A percentile compares a stretch with the other conserved stretches of the same genome.
Conservation (phyloP, 2,329 filamentous ascomycete genomes). For the Malbranchea zuffiana region DNA sequence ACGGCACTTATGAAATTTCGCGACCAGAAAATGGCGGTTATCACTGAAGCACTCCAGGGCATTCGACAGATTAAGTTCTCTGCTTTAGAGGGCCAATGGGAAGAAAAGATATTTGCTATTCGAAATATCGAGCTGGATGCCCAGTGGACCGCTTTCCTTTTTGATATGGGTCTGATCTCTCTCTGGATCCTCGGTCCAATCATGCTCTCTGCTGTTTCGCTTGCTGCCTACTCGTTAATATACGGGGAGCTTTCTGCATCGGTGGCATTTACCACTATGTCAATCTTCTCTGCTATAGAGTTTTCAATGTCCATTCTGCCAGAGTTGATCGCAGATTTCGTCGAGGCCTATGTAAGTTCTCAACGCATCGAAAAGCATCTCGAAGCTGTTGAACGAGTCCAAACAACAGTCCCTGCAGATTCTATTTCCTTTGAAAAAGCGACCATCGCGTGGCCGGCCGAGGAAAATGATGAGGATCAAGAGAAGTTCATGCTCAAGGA, state of each 20-base stretch:
- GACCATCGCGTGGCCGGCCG: conserved; percentile 63
- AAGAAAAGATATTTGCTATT: conserved; percentile 54
- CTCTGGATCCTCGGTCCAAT: conserved; percentile 68
- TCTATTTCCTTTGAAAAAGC: conserved; percentile 56
- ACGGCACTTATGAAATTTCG: conserved; percentile 63
- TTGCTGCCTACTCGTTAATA: conserved; percentile 56
- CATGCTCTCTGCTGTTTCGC: conserved; percentile 58
- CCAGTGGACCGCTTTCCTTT: conserved; percentile 55
- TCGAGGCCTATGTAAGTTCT: conserved; percentile 64
- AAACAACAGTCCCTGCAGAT: conserved; percentile 45
- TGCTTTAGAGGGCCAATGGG: conserved; percentile 64
- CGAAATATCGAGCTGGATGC: conserved; percentile 56
- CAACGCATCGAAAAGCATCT: conserved; percentile 63
- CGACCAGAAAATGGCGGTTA: conserved; percentile 62
- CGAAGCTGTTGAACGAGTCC: conserved; percentile 51
- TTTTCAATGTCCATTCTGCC: conserved; percentile 59
- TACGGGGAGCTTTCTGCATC: conserved; percentile 57
- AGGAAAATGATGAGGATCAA: conserved; percentile 44
- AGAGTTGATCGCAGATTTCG: conserved; percentile 56
- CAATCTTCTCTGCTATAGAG: conserved; percentile 64
- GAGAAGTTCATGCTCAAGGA: conserved; percentile 55
- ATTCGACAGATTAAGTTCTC: conserved; percentile 81
- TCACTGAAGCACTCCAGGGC: conserved; percentile 66
- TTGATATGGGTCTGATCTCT: conserved; percentile 51
- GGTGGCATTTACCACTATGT: conserved; percentile 67